phyloP scores from a whole-genome alignment of 2,329 filamentous ascomycete genomes.

The Diplodia corticola region DNA sequence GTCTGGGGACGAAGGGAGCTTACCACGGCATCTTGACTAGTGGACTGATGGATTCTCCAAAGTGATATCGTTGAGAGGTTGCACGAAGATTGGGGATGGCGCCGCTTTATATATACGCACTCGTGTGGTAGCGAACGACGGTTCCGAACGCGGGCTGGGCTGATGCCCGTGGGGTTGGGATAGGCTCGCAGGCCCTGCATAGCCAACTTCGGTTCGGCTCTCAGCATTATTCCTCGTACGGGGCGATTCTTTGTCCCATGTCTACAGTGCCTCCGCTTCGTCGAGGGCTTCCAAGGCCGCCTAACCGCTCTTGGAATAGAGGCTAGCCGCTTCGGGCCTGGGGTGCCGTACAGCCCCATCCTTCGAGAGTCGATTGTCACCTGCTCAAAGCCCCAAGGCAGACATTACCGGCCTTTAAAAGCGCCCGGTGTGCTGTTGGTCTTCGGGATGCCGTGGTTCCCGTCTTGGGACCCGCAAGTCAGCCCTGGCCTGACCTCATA shows the following conservation, averaged over 20 bases:
- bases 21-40: slow-evolving; percentile 2
- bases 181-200: too few species aligned
- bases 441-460: background rate
- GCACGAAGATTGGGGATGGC: background rate
- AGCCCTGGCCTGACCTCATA: background rate
- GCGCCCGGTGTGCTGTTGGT: background rate
- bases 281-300: background rate
- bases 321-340: background rate
- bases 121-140: background rate
- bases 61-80: too few species aligned
- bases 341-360: background rate
- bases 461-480: background rate
- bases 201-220: background rate
- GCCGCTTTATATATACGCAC: background rate
- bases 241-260: background rate
- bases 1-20: too few species aligned
- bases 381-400: slow-evolving; percentile 1
- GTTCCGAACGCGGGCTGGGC: background rate
- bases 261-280: background rate
- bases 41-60: background rate
- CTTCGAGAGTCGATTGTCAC: background rate
- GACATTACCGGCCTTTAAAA: background rate
- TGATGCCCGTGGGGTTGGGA: background rate
- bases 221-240: background rate
- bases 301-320: background rate